phyloP scores from a whole-genome alignment of 2,329 filamentous ascomycete species.

The Malbranchea zuffiana region DNA sequence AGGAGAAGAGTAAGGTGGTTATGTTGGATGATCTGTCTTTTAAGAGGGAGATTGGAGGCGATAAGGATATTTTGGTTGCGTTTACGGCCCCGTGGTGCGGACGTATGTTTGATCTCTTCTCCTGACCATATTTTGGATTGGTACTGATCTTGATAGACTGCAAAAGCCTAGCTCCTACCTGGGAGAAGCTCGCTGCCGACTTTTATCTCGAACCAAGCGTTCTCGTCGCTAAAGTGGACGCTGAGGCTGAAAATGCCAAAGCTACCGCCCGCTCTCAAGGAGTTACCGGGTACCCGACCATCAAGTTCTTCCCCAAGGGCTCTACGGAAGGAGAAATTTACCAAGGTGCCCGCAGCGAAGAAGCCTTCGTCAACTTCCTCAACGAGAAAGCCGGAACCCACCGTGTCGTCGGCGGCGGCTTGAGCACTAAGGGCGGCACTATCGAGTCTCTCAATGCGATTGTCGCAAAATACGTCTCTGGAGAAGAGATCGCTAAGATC shows the following conservation, averaged over 20 bases:
- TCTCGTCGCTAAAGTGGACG: constrained; percentile 88
- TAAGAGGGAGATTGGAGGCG: constrained; percentile 62
- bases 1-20: constrained; percentile 62
- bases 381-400: constrained; percentile 84
- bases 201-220: constrained; percentile 69
- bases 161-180: constrained; percentile 82
- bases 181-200: constrained; percentile 75
- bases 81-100: constrained; percentile 99
- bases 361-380: constrained; percentile 65
- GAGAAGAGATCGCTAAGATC: constrained; percentile 52
- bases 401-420: constrained; percentile 67
- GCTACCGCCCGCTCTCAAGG: constrained; percentile 62
- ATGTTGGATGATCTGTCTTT: constrained; percentile 74
- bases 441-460: constrained; percentile 67
- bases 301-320: constrained; percentile 92
- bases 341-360: constrained; percentile 63
- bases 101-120: constrained; percentile 52
- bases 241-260: constrained; percentile 78
- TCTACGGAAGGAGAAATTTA: constrained; percentile 62
- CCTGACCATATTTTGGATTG: constrained; percentile 10
- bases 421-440: constrained; percentile 70
- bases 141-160: constrained; percentile 55
- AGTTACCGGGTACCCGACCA: constrained; percentile 82
- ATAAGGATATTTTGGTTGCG: constrained; percentile 85
- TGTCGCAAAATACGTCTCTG: constrained; percentile 54